Evolutionary conservation across 306 rosid species (phyloP).

Genomic region (Medicago arabica): DNA sequence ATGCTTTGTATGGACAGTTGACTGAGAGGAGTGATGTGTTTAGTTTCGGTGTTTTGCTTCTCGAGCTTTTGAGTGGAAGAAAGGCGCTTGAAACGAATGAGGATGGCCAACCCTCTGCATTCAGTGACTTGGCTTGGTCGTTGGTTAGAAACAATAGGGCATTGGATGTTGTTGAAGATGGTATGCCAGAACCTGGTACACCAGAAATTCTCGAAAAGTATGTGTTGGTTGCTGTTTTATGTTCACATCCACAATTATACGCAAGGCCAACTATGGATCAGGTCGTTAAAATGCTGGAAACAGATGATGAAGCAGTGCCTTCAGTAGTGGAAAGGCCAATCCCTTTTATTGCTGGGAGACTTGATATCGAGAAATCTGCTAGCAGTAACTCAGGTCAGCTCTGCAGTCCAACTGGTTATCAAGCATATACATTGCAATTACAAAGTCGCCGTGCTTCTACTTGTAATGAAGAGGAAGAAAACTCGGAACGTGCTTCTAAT

Average conservation of each 20-base stretch:
- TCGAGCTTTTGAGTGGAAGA: slow-evolving; percentile 94
- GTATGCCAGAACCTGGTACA: slow-evolving; percentile 66
- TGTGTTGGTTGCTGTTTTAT: slow-evolving; percentile 79
- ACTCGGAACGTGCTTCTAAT: slow-evolving; percentile 35
- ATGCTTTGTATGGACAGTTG: slow-evolving; percentile 92
- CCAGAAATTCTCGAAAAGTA: slow-evolving; percentile 81
- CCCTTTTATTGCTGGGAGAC: slow-evolving; percentile 69
- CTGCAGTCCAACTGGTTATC: slow-evolving; percentile 67
- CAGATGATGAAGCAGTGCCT: slow-evolving; percentile 80
- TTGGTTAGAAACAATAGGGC: slow-evolving; percentile 70
- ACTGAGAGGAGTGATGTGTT: slow-evolving; percentile 92
- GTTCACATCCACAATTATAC: slow-evolving; percentile 92
- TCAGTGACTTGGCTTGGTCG: slow-evolving; percentile 93
- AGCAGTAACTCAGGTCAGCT: slow-evolving; percentile 66
- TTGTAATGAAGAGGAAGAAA: slow-evolving; percentile 50
- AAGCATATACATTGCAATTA: slow-evolving; percentile 51
- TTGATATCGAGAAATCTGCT: slow-evolving; percentile 73
- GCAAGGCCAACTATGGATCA: slow-evolving; percentile 99
- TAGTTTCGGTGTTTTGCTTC: slow-evolving; percentile 86
- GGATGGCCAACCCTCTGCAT: slow-evolving; percentile 66
- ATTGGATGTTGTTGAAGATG: slow-evolving; percentile 81
- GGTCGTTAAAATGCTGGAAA: slow-evolving; percentile 92
- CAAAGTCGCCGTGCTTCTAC: slow-evolving; percentile 42
- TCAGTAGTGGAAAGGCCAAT: slow-evolving; percentile 79
- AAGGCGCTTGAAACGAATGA: slow-evolving; percentile 65